Evolutionary conservation across 305 asterid genomes (phyloP).

Genomic region (Solanum hybrid): DNA sequence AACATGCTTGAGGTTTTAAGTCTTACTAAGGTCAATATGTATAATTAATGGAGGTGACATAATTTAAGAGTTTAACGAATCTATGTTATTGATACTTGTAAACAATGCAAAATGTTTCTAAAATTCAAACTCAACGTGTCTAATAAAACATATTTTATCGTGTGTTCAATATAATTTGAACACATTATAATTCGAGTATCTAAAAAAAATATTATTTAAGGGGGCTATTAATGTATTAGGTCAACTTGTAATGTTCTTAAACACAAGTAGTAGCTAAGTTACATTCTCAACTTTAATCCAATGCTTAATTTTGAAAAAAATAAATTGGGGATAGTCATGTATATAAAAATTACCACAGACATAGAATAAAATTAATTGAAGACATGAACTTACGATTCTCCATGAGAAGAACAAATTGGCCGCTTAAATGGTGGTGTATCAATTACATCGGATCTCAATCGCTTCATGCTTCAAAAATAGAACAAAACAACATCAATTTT

Average conservation of each 20-base stretch:
- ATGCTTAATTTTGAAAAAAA: background rate
- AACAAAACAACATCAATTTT: background rate
- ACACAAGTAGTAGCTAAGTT: background rate
- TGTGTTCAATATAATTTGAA: background rate
- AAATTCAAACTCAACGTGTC: background rate
- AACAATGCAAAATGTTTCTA: too few relatives aligned
- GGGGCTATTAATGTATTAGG: background rate
- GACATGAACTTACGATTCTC: background rate
- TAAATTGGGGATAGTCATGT: background rate
- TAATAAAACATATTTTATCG: too few relatives aligned
- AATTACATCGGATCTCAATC: background rate
- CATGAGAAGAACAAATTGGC: background rate
- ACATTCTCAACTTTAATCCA: background rate
- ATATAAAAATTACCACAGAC: background rate
- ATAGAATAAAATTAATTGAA: background rate
- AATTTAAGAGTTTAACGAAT: too few relatives aligned
- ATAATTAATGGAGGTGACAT: background rate
- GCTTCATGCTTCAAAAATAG: background rate
- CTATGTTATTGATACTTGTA: too few relatives aligned
- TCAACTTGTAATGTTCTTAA: background rate
- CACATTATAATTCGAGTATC: background rate
- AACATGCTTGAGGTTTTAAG: background rate
- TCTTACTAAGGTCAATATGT: background rate
- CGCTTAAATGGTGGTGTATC: background rate
- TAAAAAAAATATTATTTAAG: background rate